A percentile compares a stretch with the other conserved stretches of the same genome.
phyloP scores from a whole-genome alignment of 1,139 yeast species.

The Pichia sp. region DNA sequence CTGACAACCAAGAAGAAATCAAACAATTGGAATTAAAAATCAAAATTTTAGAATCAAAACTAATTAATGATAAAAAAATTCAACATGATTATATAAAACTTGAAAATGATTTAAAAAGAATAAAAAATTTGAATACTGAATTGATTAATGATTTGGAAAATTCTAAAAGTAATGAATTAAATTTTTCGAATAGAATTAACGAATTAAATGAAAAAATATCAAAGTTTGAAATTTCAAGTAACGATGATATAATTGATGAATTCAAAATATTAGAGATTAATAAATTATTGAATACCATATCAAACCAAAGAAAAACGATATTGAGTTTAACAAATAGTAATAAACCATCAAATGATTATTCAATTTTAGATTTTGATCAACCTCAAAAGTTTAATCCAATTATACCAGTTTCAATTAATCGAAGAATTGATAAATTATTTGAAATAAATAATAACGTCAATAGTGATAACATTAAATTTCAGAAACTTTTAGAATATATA shows the following conservation, averaged over 20 bases:
- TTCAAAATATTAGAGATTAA: constrained; percentile 8
- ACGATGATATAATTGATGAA: constrained; percentile 3
- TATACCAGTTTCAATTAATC: background rate
- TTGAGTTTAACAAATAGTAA: background rate
- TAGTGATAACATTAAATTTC: background rate
- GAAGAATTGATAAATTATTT: constrained; percentile 8
- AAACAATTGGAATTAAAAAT: constrained; percentile 5
- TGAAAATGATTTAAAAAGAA: background rate
- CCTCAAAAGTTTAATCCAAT: background rate
- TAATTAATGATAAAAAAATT: constrained; percentile 5
- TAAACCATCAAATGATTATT: background rate
- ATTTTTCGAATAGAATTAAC: background rate
- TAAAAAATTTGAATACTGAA: background rate
- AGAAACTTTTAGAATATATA: constrained; percentile 7
- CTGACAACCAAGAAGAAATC: background rate
- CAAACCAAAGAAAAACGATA: constrained; percentile 8
- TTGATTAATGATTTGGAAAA: background rate
- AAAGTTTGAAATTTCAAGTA: constrained; percentile 7
- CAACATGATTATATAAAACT: constrained; percentile 2
- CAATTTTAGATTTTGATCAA: background rate
- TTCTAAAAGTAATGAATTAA: background rate
- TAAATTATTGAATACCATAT: constrained; percentile 9
- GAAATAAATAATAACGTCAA: constrained; percentile 1
- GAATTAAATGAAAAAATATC: background rate
- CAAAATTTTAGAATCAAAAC: constrained; percentile 10